Conservation (phyloP, 2,329 filamentous ascomycete genomes). For the Aspergillus sp. region DNA sequence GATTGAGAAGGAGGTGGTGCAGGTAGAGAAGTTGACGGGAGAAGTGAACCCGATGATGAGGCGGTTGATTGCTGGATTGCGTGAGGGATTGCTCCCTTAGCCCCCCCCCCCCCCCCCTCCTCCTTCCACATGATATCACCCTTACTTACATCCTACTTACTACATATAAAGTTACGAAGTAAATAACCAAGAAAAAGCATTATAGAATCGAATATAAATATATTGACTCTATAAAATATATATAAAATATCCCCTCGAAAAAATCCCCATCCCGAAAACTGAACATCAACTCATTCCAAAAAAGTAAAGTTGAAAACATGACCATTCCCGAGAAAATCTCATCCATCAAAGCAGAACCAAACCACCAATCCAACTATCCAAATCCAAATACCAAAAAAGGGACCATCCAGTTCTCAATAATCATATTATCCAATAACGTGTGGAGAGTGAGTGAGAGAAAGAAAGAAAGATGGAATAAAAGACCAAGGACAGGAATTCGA, state of each 20-base stretch:
- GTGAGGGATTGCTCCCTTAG: background rate
- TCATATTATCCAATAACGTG: too few species aligned
- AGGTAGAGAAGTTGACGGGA: slow-evolving; percentile 4
- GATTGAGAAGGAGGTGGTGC: slow-evolving; percentile 1
- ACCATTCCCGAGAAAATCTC: background rate
- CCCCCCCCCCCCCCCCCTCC: too few species aligned
- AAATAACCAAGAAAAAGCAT: background rate
- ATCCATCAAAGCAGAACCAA: too few species aligned
- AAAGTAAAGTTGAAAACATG: background rate
- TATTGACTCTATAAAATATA: background rate
- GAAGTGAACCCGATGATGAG: background rate
- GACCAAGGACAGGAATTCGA: too few species aligned
- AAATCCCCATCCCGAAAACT: background rate
- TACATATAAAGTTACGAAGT: background rate
- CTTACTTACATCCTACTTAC: background rate
- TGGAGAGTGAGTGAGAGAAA: too few species aligned
- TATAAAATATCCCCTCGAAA: background rate
- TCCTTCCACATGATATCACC: background rate
- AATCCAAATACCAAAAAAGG: too few species aligned
- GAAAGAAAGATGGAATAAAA: too few species aligned
- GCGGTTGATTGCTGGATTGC: background rate
- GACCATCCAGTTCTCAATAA: too few species aligned
- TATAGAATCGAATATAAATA: background rate
- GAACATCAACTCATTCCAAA: background rate
- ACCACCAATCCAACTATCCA: too few species aligned